phyloP scores from a whole-genome alignment of 2,329 filamentous ascomycete species.

The Aspergillus fischeri region DNA sequence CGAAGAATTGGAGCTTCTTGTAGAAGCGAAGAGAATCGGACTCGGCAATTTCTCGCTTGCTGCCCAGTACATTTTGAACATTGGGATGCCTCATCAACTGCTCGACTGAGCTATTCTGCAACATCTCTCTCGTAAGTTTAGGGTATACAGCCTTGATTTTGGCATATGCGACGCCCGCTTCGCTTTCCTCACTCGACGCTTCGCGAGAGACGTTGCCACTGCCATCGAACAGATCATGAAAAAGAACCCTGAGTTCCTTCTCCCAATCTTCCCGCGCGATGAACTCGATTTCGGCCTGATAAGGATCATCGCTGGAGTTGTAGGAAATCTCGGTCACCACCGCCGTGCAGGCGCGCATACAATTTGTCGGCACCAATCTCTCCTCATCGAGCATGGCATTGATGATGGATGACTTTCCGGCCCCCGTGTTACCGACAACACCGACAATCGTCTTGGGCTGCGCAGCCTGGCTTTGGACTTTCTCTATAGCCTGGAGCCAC shows the following conservation, averaged over 20 bases:
- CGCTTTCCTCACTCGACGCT: neutral
- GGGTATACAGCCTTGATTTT: neutral
- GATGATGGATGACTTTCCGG: neutral
- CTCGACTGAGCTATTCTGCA: neutral
- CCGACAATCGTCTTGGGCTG: neutral
- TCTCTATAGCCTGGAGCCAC: neutral
- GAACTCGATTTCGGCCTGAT: neutral
- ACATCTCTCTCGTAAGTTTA: neutral
- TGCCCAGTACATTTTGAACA: neutral
- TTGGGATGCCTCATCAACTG: neutral
- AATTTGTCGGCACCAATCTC: neutral
- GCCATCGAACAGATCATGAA: neutral
- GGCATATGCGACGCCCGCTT: neutral
- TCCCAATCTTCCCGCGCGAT: neutral
- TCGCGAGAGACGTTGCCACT: neutral
- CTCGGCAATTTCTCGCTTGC: neutral
- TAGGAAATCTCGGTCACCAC: neutral
- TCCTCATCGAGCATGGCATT: neutral
- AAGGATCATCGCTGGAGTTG: neutral
- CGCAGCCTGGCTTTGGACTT: neutral
- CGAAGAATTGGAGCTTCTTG: neutral
- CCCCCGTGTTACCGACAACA: neutral
- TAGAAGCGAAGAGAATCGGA: neutral
- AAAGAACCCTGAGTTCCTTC: neutral
- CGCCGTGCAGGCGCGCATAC: neutral